Evolutionary conservation across 2,329 filamentous ascomycete genomes (phyloP).

Genomic region (Myriosclerotinia curreyana): DNA sequence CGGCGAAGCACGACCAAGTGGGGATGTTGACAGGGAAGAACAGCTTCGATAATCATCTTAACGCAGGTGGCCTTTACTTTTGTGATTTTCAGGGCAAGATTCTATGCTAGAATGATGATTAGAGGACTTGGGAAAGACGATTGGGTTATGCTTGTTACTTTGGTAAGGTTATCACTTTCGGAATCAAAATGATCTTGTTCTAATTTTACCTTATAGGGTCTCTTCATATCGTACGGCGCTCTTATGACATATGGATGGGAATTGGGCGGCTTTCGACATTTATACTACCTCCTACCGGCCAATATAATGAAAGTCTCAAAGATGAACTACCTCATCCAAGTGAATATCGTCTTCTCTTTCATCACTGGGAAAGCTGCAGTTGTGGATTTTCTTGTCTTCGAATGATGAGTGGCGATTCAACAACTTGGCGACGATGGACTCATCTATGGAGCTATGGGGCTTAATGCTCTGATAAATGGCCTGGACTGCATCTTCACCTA

Average conservation of each 20-base stretch:
- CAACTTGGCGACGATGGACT: conserved; percentile 17
- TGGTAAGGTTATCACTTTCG: neutral
- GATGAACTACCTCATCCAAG: conserved; percentile 17
- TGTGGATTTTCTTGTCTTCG: conserved; percentile 17
- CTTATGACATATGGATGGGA: conserved; percentile 15
- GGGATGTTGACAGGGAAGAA: conserved; percentile 11
- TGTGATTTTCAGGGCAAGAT: conserved; percentile 17
- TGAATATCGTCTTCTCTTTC: neutral
- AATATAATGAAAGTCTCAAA: conserved; percentile 6
- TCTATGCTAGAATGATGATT: conserved; percentile 17
- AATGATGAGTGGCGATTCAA: conserved; percentile 16
- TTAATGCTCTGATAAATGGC: conserved; percentile 1
- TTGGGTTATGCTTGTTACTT: conserved; percentile 19
- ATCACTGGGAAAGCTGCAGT: conserved; percentile 18
- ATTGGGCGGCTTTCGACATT: conserved; percentile 19
- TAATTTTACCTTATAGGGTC: neutral
- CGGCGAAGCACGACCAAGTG: conserved; percentile 1
- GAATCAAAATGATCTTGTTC: neutral
- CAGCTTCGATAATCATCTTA: conserved; percentile 9
- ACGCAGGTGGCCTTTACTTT: conserved; percentile 10
- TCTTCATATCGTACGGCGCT: conserved; percentile 11
- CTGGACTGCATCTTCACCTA: conserved; percentile 17
- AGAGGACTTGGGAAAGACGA: conserved; percentile 17
- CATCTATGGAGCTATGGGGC: conserved; percentile 9
- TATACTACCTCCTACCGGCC: conserved; percentile 2